Evolutionary conservation across 176 grass and related monocot species (phyloP).

Genomic region (Eragrostis nindensis): DNA sequence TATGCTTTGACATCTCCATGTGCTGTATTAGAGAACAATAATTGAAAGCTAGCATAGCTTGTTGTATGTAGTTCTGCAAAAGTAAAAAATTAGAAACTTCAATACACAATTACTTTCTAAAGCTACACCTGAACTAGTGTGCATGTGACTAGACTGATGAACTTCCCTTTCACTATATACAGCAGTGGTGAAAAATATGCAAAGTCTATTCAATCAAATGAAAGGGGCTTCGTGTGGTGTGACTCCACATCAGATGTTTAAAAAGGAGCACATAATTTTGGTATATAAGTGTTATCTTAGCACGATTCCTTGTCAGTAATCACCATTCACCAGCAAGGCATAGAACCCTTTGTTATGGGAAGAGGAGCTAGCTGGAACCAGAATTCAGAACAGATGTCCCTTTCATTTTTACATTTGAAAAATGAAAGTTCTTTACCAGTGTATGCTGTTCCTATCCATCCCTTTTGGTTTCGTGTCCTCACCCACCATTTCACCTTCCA

Average conservation of each 20-base stretch:
- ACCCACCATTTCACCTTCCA: slow-evolving; percentile 46
- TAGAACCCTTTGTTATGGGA: not conserved
- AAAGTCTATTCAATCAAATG: not conserved
- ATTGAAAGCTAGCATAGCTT: slow-evolving; percentile 2
- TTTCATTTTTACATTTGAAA: slow-evolving; percentile 24
- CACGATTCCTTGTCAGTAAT: slow-evolving; percentile 17
- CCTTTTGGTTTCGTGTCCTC: slow-evolving; percentile 23
- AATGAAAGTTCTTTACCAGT: slow-evolving; percentile 25
- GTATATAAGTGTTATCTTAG: slow-evolving; percentile 29
- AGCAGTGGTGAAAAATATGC: not conserved
- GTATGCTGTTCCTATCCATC: slow-evolving; percentile 41
- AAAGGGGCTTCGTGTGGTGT: slow-evolving; percentile 28
- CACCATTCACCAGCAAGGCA: not conserved
- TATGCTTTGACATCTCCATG: not conserved
- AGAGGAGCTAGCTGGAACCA: not conserved
- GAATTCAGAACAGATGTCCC: slow-evolving; percentile 10
- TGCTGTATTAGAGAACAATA: not conserved
- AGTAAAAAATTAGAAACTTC: slow-evolving; percentile 16
- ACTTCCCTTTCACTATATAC: slow-evolving; percentile 28
- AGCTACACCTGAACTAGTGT: not conserved
- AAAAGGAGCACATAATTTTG: slow-evolving; percentile 27
- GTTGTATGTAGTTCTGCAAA: not conserved
- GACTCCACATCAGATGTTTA: slow-evolving; percentile 48
- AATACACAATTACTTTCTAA: not conserved
- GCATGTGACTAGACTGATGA: not conserved